Percentiles rank a stretch among this genome's conserved stretches.
These are phyloP conservation scores for Botrytis cinerea DNA, from an alignment of 2,329 filamentous ascomycete species.

Conservation along the genomic window DNA sequence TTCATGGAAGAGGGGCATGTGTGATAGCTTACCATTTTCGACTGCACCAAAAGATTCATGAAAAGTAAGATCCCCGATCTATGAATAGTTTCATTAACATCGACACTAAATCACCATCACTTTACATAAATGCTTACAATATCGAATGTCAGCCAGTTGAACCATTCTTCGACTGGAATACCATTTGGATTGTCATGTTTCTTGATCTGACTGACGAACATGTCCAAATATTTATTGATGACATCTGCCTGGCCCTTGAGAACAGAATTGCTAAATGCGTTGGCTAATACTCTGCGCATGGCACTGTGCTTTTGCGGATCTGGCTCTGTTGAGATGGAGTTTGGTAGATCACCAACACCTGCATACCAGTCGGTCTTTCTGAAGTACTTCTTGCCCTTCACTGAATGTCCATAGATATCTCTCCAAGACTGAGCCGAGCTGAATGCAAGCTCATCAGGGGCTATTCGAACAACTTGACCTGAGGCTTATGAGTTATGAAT, in stretches of 20 bases:
- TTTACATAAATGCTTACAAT: neutral
- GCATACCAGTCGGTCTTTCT: constrained; percentile 21
- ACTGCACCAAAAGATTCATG: constrained; percentile 16
- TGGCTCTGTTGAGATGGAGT: constrained; percentile 14
- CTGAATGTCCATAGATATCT: constrained; percentile 19
- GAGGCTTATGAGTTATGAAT: neutral
- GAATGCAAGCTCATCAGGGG: constrained; percentile 16
- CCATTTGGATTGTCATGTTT: neutral
- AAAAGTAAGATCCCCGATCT: constrained; percentile 18
- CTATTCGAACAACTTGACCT: constrained; percentile 1
- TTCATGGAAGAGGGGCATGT: neutral
- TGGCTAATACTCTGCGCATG: constrained; percentile 19
- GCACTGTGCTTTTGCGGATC: constrained; percentile 9
- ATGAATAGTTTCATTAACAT: neutral
- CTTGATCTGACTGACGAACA: constrained; percentile 16
- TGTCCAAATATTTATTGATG: constrained; percentile 13
- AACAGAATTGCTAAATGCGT: constrained; percentile 18
- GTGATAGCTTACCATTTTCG: neutral
- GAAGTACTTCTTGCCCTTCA: constrained; percentile 19
- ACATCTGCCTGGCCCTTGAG: constrained; percentile 14
- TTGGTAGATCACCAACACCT: constrained; percentile 14
- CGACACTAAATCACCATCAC: too few species aligned
- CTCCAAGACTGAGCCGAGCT: constrained; percentile 19
- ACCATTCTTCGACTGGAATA: constrained; percentile 15
- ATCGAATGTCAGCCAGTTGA: constrained; percentile 21